Evolutionary conservation across 2,329 filamentous ascomycete species (phyloP), one percentile per base, ranked within the genome.

Genomic region (Diaporthe capsici): DNA sequence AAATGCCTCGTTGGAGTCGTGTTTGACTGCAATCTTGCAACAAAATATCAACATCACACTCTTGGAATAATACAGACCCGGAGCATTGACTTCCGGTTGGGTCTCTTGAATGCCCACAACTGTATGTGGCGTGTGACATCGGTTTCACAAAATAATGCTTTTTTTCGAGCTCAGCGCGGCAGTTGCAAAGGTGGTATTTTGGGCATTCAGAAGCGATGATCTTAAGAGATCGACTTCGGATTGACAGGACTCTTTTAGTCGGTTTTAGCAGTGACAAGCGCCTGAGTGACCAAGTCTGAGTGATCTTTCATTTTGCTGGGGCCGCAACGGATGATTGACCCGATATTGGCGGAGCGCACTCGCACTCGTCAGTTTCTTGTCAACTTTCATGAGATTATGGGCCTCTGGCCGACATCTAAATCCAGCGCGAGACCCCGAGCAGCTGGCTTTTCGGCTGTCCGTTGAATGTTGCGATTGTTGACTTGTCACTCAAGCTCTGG

Each of bases 101-200:
- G 7, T 68, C 63, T 37, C 34, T 53, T 53, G 28, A 20, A 37
- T 37, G 25, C 12, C 22, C 60, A 37, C 44, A n/a, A 22, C 34
- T 53, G 31, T 25, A 39, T 37, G 44, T 53, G 44, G 63, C 47
- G 44, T 68, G 63, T 68, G 2, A 53, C 63, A 68, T 68, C 31
- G 63, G 44, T n/a, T 51, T 37, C 22, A 34, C 34, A 17, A 51
- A 17, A 34, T 31, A 25, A 25, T 37, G 12, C 7, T 37, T 51
- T 51, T 17, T 53, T 17, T 53, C 63, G 13, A 25, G 63, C 47
- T 51, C 13, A 39, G 20, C 28, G 31, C 63, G 63, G 63, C 44
- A 68, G 47, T 68, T 68, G 44, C 8, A 12, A 51, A 51, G 31
- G 31, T 51, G 12, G 31, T 25, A 28, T 34, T 17, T 28, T 17